Base-by-base conservation (phyloP, 2,329 filamentous ascomycete species). In the Penicillium sp. region DNA sequence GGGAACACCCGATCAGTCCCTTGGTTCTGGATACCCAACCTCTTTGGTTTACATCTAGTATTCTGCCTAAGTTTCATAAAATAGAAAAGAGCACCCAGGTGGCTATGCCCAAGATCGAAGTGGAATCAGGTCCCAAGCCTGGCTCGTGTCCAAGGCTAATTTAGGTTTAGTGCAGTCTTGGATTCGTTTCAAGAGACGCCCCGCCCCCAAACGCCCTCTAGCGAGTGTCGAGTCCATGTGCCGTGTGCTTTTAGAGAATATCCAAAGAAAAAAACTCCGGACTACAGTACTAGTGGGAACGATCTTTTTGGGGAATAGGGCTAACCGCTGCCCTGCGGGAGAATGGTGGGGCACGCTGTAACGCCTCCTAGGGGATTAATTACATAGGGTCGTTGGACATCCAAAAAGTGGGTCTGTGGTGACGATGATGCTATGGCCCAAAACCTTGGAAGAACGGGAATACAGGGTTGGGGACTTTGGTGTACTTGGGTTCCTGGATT, bases 401-500 rank as follows among this genome's bases (percentile, higher is more conserved):
- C 35, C 16, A 39, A 39, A 44, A 46, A 26, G 44, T 46, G 39
- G 39, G 39, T 41, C 39, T 39, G 29, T 35, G 48, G 48, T 49
- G 48, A 49, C 48, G 48, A 41, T 49, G 48, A 49, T 49, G 48
- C 48, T 48, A 48, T 48, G 27, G 33, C 27, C 19, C 48, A 37
- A 49, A 49, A 49, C 48, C 48, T 49, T 49, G 48, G 48, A 49
- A 49, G 48, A 49, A 22, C 19, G 29, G 46, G 33, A 33, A 49
- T 33, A 49, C 48, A 49, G 27, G 11, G 9, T 6, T 29, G 37
- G 11, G 37, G 19, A 19, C n/a, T 19, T 41, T 22, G n/a, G 39
- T 33, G 31, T 41, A 41, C 19, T 10, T 41, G 2, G 9, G 19
- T 4, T 22, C 19, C 19, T 22, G 19, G 10, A 11, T 22, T 22